Evolutionary conservation across 2,329 filamentous ascomycete species (phyloP), one percentile per base, ranked within the genome.

Genomic region (Monosporascus sp.): DNA sequence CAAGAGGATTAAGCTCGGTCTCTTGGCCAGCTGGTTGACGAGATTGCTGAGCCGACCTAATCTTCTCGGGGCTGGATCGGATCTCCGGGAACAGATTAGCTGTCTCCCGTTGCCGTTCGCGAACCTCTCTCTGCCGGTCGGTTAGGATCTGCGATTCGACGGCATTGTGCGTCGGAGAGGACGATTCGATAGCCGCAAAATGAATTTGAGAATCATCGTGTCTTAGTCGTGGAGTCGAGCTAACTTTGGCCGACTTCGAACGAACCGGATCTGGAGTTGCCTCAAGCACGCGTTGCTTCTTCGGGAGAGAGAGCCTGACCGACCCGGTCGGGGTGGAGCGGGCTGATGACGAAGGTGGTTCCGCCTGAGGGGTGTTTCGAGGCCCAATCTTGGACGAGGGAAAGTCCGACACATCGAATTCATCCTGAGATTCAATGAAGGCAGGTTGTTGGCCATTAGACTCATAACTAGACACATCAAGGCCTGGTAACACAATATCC

Each of bases 171-270:
- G 78, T 68, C 2, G 71, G 72, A 0, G 78, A 75, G 0, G 85
- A 82, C 14, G 84, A 82, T 31, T 81, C 79, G 47, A 93, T 86
- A 0, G 83, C 73, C 3, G 86, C 82, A 63, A 94, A 94, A 44
- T 89, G 79, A 26, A 95, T 79, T 63, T 95, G 91, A 0, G 90
- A 95, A 68, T 95, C 81, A 57, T 96, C 83, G 61, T 96, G 91
- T 37, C 88, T 82, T 28, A 86, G 74, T 55, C 80, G 81, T 18
- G 79, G 75, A 47, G 78, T 81, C 14, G 70, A 68, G 49, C 68
- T 72, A n/a, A 66, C 68, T 41, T 70, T 67, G 26, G 59, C 62
- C 17, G 64, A 64, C 48, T 63, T 70, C 15, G 65, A 59, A 26
- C 57, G 60, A 46, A 61, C 62, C 45, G 57, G 54, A 44, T 51